These are phyloP conservation scores for Mucor ambiguus DNA, from an alignment of 371 early-diverging fungal species.

Conservation along the genomic window DNA sequence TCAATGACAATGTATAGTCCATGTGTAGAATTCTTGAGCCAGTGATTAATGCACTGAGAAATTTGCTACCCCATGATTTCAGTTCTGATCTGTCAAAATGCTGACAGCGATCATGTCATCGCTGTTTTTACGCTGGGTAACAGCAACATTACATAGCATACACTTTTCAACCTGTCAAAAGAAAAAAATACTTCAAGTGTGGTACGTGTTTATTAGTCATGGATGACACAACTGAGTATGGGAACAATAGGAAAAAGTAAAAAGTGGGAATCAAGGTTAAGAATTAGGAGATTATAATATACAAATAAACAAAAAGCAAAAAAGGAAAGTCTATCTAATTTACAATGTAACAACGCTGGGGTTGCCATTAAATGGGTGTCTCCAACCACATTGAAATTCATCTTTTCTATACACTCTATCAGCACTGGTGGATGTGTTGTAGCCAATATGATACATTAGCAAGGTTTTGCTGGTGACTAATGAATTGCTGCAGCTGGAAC, in stretches of 20 bases:
- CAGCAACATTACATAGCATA: too few relatives aligned
- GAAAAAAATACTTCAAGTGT: too few relatives aligned
- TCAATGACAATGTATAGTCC: neutral
- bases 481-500: constrained; percentile 28
- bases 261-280: neutral
- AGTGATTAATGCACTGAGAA: too few relatives aligned
- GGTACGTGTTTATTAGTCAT: neutral
- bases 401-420: constrained; percentile 42
- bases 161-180: too few relatives aligned
- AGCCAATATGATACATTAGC: constrained; percentile 50
- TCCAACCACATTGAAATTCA: constrained; percentile 57
- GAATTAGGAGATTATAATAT: neutral
- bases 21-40: too few relatives aligned
- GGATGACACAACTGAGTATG: neutral
- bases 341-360: constrained; percentile 31
- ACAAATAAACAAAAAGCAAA: neutral
- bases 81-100: too few relatives aligned
- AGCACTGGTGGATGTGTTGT: constrained; percentile 51
- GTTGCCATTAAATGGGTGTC: constrained; percentile 48
- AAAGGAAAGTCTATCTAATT: neutral
- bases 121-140: too few relatives aligned
- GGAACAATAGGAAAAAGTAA: neutral
- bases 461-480: constrained; percentile 48
- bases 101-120: too few relatives aligned
- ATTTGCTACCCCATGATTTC: too few relatives aligned